Percentiles rank a stretch among this genome's conserved stretches.
These are phyloP conservation scores for Hirschioporus abietinus DNA, from an alignment of 768 basidiomycete species.

Conservation along the genomic window DNA sequence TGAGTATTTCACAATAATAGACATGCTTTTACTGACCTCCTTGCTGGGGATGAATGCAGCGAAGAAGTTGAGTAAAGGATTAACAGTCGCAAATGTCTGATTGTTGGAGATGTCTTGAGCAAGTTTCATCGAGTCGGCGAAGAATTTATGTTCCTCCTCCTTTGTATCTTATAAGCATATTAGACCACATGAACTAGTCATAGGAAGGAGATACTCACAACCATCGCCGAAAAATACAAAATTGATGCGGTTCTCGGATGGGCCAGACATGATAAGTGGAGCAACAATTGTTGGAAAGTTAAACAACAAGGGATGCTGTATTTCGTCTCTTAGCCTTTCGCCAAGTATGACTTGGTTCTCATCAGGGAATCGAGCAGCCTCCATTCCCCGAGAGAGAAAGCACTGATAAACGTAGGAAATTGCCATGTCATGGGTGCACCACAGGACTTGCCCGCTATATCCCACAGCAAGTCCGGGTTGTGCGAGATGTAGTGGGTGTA, in stretches of 20 bases:
- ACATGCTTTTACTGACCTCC: conserved; percentile 40
- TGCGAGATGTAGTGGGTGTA: not conserved
- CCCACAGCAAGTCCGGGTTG: not conserved
- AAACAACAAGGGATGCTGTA: not conserved
- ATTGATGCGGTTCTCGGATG: conserved; percentile 61
- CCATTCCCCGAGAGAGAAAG: not conserved
- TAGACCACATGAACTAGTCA: not conserved
- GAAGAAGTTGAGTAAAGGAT: conserved; percentile 77
- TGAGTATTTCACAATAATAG: not conserved
- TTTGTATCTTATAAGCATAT: conserved; percentile 38
- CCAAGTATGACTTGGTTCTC: not conserved
- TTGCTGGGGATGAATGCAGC: conserved; percentile 71
- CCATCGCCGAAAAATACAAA: conserved; percentile 77
- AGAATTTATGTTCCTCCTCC: conserved; percentile 56
- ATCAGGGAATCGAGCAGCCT: not conserved
- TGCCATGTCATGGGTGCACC: not conserved
- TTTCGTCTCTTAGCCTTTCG: not conserved
- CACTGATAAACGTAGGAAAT: not conserved
- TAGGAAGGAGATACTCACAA: conserved; percentile 40
- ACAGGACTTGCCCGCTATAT: not conserved
- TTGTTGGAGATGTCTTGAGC: conserved; percentile 66
- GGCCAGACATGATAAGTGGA: conserved; percentile 57
- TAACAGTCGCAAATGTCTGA: conserved; percentile 72
- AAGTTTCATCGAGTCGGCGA: conserved; percentile 59
- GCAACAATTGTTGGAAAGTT: conserved; percentile 47